Evolutionary conservation across 2,329 filamentous ascomycete species (phyloP).

Genomic region (Phialophora macrospora): DNA sequence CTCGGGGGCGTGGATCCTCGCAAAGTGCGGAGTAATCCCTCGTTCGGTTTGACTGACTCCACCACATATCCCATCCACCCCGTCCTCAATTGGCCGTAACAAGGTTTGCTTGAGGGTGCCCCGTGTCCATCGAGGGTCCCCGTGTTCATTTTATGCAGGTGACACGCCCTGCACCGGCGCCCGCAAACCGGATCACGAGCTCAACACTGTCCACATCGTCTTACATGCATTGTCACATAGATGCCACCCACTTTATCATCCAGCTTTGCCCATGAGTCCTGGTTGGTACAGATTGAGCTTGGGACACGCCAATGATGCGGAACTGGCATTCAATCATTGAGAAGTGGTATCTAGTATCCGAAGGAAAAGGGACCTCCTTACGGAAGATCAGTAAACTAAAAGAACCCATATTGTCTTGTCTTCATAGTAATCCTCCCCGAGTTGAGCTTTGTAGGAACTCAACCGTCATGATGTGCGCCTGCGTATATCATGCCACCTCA

Average conservation of each 20-base stretch:
- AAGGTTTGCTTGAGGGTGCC: neutral
- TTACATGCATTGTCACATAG: neutral
- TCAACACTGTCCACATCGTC: neutral
- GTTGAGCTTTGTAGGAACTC: constrained; percentile 8
- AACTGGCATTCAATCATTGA: constrained; percentile 18
- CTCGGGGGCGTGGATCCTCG: neutral
- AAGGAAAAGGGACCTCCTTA: constrained; percentile 11
- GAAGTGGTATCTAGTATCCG: constrained; percentile 26
- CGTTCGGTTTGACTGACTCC: too few relatives aligned
- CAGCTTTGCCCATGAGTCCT: neutral
- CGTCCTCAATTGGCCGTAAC: neutral
- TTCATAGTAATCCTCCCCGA: neutral
- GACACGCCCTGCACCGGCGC: neutral
- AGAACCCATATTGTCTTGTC: constrained; percentile 6
- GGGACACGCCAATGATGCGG: neutral
- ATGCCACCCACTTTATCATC: neutral
- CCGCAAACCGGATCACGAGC: neutral
- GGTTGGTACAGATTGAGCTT: neutral
- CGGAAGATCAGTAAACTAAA: constrained; percentile 6
- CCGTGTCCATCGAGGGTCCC: too few relatives aligned
- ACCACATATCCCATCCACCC: neutral
- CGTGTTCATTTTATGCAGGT: neutral
- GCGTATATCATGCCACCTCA: constrained; percentile 32
- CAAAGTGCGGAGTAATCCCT: neutral
- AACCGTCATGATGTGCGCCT: constrained; percentile 32